Percentiles rank a stretch among this genome's conserved stretches.
These are phyloP conservation scores for Escovopsis sp. DNA, from an alignment of 2,329 filamentous ascomycete species.

Conservation along the genomic window DNA sequence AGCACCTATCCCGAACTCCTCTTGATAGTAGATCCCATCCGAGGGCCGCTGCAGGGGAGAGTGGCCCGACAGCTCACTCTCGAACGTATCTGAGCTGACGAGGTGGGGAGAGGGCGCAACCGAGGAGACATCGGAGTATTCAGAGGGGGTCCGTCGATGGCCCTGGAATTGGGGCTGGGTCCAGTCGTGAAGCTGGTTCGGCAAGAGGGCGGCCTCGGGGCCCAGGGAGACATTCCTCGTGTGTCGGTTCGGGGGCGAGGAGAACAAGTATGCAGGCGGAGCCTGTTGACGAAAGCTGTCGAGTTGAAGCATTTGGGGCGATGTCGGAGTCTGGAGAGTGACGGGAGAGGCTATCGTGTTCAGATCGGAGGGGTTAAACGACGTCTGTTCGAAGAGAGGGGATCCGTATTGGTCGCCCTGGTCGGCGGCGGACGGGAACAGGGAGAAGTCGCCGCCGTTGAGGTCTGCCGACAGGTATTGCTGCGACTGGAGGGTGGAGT, in stretches of 20 bases:
- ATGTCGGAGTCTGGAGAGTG: slow-evolving; percentile 40
- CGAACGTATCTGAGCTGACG: slow-evolving; percentile 64
- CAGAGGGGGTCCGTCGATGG: slow-evolving; percentile 79
- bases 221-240: slow-evolving; percentile 43
- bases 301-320: slow-evolving; percentile 38
- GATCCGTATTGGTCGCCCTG: slow-evolving; percentile 44
- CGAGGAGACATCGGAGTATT: slow-evolving; percentile 82
- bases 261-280: slow-evolving; percentile 20
- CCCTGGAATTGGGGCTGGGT: slow-evolving; percentile 51
- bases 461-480: slow-evolving; percentile 37
- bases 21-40: slow-evolving; percentile 60
- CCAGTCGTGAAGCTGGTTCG: slow-evolving; percentile 39
- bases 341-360: slow-evolving; percentile 41
- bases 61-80: slow-evolving; percentile 52
- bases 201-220: slow-evolving; percentile 41
- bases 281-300: slow-evolving; percentile 40
- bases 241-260: slow-evolving; percentile 32
- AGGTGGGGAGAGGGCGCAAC: slow-evolving; percentile 74
- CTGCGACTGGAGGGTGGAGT: slow-evolving; percentile 27
- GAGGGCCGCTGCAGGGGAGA: slow-evolving; percentile 69
- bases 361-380: slow-evolving; percentile 31
- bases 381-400: slow-evolving; percentile 40
- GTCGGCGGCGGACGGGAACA: slow-evolving; percentile 43
- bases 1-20: slow-evolving; percentile 60
- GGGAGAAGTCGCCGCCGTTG: slow-evolving; percentile 43